Conservation (phyloP, 208 protist genomes). For the Acanthamoeba lenticulata region DNA sequence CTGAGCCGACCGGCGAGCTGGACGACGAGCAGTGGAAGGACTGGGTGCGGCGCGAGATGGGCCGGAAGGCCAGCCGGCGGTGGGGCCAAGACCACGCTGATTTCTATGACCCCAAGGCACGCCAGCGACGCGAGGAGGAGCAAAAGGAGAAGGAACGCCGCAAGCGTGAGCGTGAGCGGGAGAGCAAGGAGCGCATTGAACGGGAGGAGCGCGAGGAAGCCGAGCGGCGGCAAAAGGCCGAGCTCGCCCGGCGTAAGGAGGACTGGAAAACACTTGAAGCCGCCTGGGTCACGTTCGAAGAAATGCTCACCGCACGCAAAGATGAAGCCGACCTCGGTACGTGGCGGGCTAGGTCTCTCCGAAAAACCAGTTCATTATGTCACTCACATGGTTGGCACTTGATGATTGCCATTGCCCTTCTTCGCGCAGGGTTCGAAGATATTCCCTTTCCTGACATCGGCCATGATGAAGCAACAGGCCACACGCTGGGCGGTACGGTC, state of each 20-base stretch:
- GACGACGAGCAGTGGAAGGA: conserved; percentile 30
- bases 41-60: conserved; percentile 21
- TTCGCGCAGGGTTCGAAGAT: not conserved
- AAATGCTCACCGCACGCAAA: not conserved
- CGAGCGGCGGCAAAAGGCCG: not conserved
- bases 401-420: no score
- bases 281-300: not conserved
- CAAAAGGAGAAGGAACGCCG: not conserved
- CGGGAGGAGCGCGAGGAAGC: not conserved
- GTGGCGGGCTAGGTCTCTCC: no score
- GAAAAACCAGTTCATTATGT: no score
- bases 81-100: conserved; percentile 24
- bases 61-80: not conserved
- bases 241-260: not conserved
- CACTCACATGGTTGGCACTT: no score
- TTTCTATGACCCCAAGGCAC: conserved; percentile 16
- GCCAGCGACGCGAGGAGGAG: not conserved
- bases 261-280: not conserved
- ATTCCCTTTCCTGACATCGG: conserved; percentile 27
- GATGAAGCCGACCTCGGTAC: not conserved
- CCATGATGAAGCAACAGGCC: not conserved
- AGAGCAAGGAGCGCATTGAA: not conserved
- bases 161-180: not conserved
- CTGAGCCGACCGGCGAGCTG: not conserved
- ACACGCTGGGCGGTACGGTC: conserved; percentile 3